phyloP scores from a whole-genome alignment of 768 basidiomycete genomes.

The Panus rudis region DNA sequence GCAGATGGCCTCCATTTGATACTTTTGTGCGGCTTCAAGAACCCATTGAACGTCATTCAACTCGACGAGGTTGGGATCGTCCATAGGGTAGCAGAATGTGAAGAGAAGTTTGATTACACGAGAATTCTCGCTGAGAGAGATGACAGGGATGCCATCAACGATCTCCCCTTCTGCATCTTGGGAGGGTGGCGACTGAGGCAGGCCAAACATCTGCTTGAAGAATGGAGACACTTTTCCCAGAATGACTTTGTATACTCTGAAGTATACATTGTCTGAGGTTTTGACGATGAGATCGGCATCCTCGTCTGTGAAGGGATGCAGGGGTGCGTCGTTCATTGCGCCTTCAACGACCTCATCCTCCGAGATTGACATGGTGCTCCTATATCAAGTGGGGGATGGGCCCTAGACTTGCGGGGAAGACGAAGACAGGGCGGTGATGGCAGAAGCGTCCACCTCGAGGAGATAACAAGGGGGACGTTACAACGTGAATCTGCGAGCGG shows the following conservation, averaged over 20 bases:
- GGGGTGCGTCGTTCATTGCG: too few species aligned
- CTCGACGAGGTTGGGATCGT: neutral
- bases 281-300: conserved; percentile 11
- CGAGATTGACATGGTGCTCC: too few species aligned
- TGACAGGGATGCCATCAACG: conserved; percentile 6
- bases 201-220: conserved; percentile 9
- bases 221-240: conserved; percentile 9
- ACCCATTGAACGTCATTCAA: conserved; percentile 2
- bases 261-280: conserved; percentile 4
- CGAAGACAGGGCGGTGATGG: too few species aligned
- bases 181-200: conserved; percentile 7
- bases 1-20: conserved; percentile 7
- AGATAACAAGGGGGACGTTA: too few species aligned
- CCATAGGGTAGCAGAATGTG: conserved; percentile 6
- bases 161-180: conserved; percentile 4
- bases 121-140: conserved; percentile 3
- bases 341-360: too few species aligned
- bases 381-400: too few species aligned
- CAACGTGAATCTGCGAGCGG: too few species aligned
- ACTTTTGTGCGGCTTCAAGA: conserved; percentile 8
- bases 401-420: too few species aligned
- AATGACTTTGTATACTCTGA: conserved; percentile 7
- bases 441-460: too few species aligned
- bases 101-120: conserved; percentile 8
- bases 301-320: conserved; percentile 8